Evolutionary conservation across 345 rosid genomes (phyloP).

Genomic region (Citrus maxima): DNA sequence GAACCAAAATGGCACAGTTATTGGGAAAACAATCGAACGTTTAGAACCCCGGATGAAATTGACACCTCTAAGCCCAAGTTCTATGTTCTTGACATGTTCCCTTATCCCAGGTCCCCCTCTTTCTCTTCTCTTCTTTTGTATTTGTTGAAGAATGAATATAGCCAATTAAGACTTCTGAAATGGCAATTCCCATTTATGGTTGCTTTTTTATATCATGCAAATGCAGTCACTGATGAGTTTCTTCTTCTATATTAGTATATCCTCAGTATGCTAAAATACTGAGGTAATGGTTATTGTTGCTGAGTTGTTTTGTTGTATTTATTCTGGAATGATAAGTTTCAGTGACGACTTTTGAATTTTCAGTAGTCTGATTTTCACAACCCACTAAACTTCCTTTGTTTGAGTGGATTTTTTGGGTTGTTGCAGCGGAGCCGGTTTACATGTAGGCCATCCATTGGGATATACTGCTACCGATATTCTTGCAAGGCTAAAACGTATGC

Average conservation of each 20-base stretch:
- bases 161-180: background rate
- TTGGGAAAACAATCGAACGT: slow-evolving; percentile 78
- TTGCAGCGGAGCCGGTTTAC: slow-evolving; percentile 94
- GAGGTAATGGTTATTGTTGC: background rate
- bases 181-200: background rate
- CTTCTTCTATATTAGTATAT: background rate
- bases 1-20: slow-evolving; percentile 91
- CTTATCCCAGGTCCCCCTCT: slow-evolving; percentile 83
- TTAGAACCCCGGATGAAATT: slow-evolving; percentile 78
- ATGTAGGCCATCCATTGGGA: slow-evolving; percentile 95
- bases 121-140: background rate
- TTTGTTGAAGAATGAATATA: background rate
- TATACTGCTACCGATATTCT: slow-evolving; percentile 93
- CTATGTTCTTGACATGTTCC: slow-evolving; percentile 99
- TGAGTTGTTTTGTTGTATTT: background rate
- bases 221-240: background rate
- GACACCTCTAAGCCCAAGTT: slow-evolving; percentile 84
- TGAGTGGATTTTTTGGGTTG: background rate
- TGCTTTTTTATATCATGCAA: too few species aligned
- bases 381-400: background rate
- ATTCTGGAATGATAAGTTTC: background rate
- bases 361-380: background rate
- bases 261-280: background rate
- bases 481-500: slow-evolving; percentile 86
- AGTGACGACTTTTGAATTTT: background rate